Conservation (phyloP, 2,329 filamentous ascomycete genomes). For the Penicillium corylophilum region DNA sequence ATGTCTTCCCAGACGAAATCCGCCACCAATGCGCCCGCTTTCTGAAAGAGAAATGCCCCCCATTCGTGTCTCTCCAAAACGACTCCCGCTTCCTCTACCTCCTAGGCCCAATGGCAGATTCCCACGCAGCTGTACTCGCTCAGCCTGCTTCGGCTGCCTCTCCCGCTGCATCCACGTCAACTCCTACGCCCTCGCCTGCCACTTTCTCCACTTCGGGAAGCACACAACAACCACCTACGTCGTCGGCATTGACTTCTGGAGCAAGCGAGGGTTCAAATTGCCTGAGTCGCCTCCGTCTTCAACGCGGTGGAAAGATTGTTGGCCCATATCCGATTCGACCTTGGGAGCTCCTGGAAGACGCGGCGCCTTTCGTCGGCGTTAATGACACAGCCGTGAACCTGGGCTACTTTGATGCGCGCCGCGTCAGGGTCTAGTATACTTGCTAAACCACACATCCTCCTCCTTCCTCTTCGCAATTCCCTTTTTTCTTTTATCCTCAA, state of each 20-base stretch:
- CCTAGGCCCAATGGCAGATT: slow-evolving; percentile 39
- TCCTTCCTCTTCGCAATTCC: not conserved
- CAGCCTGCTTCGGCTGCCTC: slow-evolving; percentile 32
- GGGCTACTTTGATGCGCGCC: slow-evolving; percentile 43
- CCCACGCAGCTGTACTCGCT: slow-evolving; percentile 14
- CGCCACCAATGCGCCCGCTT: slow-evolving; percentile 44
- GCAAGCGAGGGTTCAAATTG: slow-evolving; percentile 28
- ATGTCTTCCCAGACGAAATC: slow-evolving; percentile 46
- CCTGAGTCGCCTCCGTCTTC: slow-evolving; percentile 37
- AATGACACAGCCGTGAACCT: slow-evolving; percentile 48
- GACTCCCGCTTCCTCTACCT: slow-evolving; percentile 43
- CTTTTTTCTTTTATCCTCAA: not conserved
- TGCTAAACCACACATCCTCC: not conserved
- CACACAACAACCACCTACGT: slow-evolving; percentile 16
- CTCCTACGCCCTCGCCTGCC: slow-evolving; percentile 26
- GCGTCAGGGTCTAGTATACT: slow-evolving; percentile 25
- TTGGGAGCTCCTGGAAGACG: slow-evolving; percentile 48
- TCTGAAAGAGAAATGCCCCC: slow-evolving; percentile 43
- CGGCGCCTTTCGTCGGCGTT: slow-evolving; percentile 43
- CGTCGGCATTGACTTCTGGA: slow-evolving; percentile 12
- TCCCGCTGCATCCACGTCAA: slow-evolving; percentile 33
- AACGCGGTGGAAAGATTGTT: slow-evolving; percentile 36
- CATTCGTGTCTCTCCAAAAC: slow-evolving; percentile 38
- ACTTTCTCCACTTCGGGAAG: slow-evolving; percentile 19
- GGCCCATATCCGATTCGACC: slow-evolving; percentile 39